phyloP scores from a whole-genome alignment of 139 green algal genomes.

The Choricystis sp. region DNA sequence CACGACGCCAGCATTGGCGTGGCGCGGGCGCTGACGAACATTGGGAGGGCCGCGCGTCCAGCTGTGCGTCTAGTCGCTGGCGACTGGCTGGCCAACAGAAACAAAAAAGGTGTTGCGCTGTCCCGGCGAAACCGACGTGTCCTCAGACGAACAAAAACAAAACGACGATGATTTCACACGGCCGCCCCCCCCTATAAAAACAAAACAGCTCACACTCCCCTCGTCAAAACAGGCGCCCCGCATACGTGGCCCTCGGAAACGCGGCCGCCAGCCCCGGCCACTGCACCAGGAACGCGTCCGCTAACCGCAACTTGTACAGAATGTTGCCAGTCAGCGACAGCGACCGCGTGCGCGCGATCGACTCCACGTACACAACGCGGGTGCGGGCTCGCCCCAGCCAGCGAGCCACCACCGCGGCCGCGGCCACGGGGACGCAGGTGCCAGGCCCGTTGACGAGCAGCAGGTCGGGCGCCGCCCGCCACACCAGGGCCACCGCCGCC shows the following conservation, averaged over 20 bases:
- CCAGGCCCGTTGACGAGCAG: conserved; percentile 73
- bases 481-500: conserved; percentile 23
- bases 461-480: conserved; percentile 20
- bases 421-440: conserved; percentile 68
- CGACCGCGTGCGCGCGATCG: conserved; percentile 52
- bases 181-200: no score
- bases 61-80: no score
- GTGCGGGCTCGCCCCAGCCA: conserved; percentile 19
- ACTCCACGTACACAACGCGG: conserved; percentile 71
- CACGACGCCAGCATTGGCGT: no score
- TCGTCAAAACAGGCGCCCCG: conserved; percentile 48
- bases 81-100: no score
- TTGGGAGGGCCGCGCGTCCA: no score
- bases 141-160: no score
- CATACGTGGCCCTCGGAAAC: conserved; percentile 37
- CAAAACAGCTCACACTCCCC: neutral
- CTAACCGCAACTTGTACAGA: conserved; percentile 49
- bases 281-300: conserved; percentile 51
- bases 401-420: conserved; percentile 28
- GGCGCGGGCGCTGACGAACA: no score
- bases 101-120: no score
- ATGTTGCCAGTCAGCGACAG: conserved; percentile 70
- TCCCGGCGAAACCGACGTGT: no score
- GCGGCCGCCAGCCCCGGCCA: conserved; percentile 42
- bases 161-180: no score